Evolutionary conservation across 2,329 filamentous ascomycete genomes (phyloP).

Genomic region (Pseudogymnoascus sp.): DNA sequence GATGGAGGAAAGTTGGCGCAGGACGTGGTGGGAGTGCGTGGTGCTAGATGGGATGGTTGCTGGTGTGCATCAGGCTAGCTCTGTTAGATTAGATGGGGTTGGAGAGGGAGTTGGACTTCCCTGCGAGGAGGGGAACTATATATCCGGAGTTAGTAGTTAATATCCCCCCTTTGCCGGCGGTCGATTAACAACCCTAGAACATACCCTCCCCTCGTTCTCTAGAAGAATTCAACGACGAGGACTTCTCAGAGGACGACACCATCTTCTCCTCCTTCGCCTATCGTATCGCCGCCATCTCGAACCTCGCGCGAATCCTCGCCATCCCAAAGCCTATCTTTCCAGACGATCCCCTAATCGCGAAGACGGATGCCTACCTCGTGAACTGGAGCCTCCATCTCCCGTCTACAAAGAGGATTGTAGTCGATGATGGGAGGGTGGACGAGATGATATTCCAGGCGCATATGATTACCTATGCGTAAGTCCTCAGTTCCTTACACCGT

Average conservation of each 20-base stretch:
- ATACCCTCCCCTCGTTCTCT: conserved; percentile 54
- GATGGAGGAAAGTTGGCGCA: conserved; percentile 72
- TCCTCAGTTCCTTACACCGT: background rate
- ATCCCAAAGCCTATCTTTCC: conserved; percentile 43
- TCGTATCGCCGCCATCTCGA: conserved; percentile 70
- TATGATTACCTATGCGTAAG: conserved; percentile 55
- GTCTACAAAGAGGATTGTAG: conserved; percentile 53
- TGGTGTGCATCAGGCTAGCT: conserved; percentile 64
- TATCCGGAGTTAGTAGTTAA: conserved; percentile 41
- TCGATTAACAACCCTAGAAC: conserved; percentile 37
- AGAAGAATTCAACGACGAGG: conserved; percentile 63
- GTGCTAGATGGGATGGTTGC: conserved; percentile 71
- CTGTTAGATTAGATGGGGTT: conserved; percentile 60
- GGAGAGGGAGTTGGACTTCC: conserved; percentile 63
- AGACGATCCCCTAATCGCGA: conserved; percentile 45
- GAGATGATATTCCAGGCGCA: conserved; percentile 89
- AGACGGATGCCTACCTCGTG: conserved; percentile 46
- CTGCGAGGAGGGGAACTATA: conserved; percentile 71
- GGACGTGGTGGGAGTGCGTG: conserved; percentile 79
- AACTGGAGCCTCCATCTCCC: conserved; percentile 80
- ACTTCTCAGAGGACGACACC: conserved; percentile 56
- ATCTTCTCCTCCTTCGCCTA: conserved; percentile 83
- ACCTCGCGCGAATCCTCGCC: conserved; percentile 66
- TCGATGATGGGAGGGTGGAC: conserved; percentile 63
- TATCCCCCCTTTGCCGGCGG: background rate